Evolutionary conservation across 140 eudicot species (phyloP), one percentile per base, ranked within the genome.

Genomic region (Stevia rebaudiana): DNA sequence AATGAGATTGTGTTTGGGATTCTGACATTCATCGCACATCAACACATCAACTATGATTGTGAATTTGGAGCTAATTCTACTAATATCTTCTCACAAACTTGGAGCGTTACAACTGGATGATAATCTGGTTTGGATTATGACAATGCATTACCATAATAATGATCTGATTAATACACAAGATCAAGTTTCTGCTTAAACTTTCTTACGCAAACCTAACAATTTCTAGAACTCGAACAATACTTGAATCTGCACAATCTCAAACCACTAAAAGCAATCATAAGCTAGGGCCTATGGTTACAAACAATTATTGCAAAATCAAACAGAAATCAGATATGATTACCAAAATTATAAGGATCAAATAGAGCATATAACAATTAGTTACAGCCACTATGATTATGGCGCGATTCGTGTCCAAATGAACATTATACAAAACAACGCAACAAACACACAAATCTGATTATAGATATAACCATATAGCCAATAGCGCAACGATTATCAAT

Each of bases 391-490:
- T 48, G 19, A 46, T 15, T 33, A 3, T 65, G 33, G 2, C 4
- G 33, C 9, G 59, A 50, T 16, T 65, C 47, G 47, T 30, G n/a
- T 69, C 66, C 66, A 60, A 47, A 61, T 39, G 46, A 60, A 49
- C 44, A 61, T 41, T 1, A 55, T 7, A 43, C 55, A 70, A 48
- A 59, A 22, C 43, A 47, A n/a, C 15, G n/a, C 24, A 2, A 54
- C 18, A 30, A 28, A 40, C 56, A 71, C 37, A 51, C 13, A 50
- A 3, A 49, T 22, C 36, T 15, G 46, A 60, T 49, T 22, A 10
- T 16, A 36, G 21, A 35, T 8, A 33, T 19, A 47, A 1, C 33
- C 17, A n/a, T n/a, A n/a, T n/a, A n/a, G n/a, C n/a, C n/a, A n/a
- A n/a, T n/a, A n/a, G n/a, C n/a, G n/a, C 3, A 17, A 39, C 35